Evolutionary conservation across 2,329 filamentous ascomycete species (phyloP), one percentile per base, ranked within the genome.

Genomic region (Hirsutella minnesotensis): DNA sequence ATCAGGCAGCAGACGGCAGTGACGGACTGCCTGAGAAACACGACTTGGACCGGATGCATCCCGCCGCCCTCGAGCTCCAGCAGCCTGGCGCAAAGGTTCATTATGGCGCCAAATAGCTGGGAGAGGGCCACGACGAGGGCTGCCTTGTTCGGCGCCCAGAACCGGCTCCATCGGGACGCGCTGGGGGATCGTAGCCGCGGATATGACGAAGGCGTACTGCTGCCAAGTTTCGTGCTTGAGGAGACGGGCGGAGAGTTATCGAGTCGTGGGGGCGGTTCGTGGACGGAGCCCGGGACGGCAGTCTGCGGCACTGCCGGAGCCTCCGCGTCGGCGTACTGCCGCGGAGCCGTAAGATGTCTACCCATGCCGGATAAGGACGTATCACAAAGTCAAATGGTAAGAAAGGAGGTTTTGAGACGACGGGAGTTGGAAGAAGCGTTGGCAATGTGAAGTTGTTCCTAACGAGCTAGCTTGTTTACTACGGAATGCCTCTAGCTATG

Each of bases 31-130:
- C 89, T 77, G 7, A 77, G 75, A 53, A 94, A 88, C 4, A 95
- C 72, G 46, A 95, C 81, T 63, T 92, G 85, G 50, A 94, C 81
- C 0, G 88, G 86, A 66, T 92, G 78, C 68, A 94, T 81, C 2
- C 77, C 77, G 38, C 79, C 70, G 43, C 77, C 81, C 49, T 83
- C 69, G 16, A 83, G 69, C 57, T 94, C 86, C 33, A 95, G 67
- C 10, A 90, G 60, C 18, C 87, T 73, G 0, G 86, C 85, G 34
- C 79, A 79, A 9, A 94, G 76, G 58, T 92, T 94, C 89, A 95
- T 95, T 41, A 85, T 62, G 0, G 83, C 80, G 2, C 82, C 86
- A 52, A 95, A 95, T 30, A 92, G 66, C 60, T 94, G 87, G 0
- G 86, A 75, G 3, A 81, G 47, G 16, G 88, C 67, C 36, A 95